Conservation (phyloP, 1,139 yeast genomes). For the Meyerozyma sp. region DNA sequence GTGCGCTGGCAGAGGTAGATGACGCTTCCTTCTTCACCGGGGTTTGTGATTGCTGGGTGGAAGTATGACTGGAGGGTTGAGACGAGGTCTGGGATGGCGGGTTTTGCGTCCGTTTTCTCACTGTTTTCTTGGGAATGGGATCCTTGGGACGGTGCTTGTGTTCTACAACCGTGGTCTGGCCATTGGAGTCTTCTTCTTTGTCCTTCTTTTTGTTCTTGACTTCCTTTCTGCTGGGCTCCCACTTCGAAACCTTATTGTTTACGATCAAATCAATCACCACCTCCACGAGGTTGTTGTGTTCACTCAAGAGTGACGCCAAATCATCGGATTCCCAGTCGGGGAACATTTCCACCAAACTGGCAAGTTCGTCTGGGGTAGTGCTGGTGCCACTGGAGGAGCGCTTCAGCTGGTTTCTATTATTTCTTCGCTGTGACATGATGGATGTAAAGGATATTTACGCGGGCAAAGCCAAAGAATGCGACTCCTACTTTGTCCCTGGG, state of each 20-base stretch:
- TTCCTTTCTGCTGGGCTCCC: constrained; percentile 54
- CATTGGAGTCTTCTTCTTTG: constrained; percentile 3
- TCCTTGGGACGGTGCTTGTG: constrained; percentile 2
- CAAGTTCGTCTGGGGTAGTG: constrained; percentile 30
- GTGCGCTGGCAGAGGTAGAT: constrained; percentile 11
- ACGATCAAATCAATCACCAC: constrained; percentile 82
- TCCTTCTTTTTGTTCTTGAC: constrained; percentile 32
- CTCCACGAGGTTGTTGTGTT: constrained; percentile 68
- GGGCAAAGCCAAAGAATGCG: constrained; percentile 1
- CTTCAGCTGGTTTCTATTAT: constrained; percentile 42
- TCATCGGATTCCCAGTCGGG: constrained; percentile 95
- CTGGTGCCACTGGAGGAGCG: constrained; percentile 25
- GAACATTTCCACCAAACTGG: constrained; percentile 74
- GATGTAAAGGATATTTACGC: not conserved
- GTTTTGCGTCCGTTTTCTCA: constrained; percentile 4
- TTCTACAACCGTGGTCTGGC: not conserved
- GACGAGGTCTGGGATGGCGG: constrained; percentile 3
- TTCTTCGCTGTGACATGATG: constrained; percentile 30
- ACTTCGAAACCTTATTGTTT: constrained; percentile 63
- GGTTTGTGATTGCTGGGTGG: constrained; percentile 4
- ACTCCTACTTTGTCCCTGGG: not conserved
- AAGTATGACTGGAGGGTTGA: constrained; percentile 3
- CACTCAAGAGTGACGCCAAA: constrained; percentile 67
- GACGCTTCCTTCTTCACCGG: constrained; percentile 7
- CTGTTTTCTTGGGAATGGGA: not conserved